Percentiles rank a stretch among this genome's conserved stretches.
These are phyloP conservation scores for Neocucurbitaria cava DNA, from an alignment of 2,329 filamentous ascomycete species.

Conservation along the genomic window DNA sequence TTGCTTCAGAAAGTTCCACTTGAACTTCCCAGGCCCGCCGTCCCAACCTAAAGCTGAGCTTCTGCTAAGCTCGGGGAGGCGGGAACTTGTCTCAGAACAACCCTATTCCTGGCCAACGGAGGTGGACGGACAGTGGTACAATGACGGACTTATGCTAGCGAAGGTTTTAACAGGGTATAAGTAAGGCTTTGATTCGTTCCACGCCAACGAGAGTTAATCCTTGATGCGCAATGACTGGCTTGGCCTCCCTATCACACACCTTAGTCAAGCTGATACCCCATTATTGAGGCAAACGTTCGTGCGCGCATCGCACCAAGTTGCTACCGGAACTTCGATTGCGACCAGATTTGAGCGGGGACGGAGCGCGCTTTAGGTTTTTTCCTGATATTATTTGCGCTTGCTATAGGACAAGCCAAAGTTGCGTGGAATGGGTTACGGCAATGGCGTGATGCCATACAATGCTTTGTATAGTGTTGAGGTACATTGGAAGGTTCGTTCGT, in stretches of 20 bases:
- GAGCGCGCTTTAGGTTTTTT: not conserved
- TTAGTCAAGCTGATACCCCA: not conserved
- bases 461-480: not conserved
- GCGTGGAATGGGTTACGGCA: not conserved
- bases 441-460: not conserved
- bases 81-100: conserved; percentile 9
- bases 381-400: not conserved
- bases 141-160: conserved; percentile 4
- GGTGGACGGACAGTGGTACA: not conserved
- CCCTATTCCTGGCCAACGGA: not conserved
- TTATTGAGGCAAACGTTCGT: not conserved
- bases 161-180: not conserved
- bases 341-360: not conserved
- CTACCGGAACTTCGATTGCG: not conserved
- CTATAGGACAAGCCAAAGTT: not conserved
- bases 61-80: conserved; percentile 9
- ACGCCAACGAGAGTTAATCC: not conserved
- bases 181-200: not conserved
- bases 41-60: conserved; percentile 11
- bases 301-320: not conserved
- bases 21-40: conserved; percentile 5
- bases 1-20: conserved; percentile 1
- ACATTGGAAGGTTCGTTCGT: not conserved
- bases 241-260: not conserved
- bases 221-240: not conserved